A percentile compares a stretch with the other conserved stretches of the same genome.
Conservation (phyloP, 2,329 filamentous ascomycete genomes). For the Aspergillus sp. region DNA sequence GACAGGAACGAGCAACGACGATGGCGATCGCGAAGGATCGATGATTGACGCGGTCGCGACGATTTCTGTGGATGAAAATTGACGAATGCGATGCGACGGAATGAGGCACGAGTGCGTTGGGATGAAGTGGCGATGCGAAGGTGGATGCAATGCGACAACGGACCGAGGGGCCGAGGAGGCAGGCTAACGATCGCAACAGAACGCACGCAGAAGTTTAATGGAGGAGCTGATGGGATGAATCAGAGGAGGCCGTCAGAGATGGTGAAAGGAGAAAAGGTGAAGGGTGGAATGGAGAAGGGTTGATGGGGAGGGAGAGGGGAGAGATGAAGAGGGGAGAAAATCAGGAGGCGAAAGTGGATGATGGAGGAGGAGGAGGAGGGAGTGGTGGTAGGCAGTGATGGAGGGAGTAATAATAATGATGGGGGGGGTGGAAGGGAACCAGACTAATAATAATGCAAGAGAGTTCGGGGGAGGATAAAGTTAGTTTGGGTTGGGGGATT, state of each 20-base stretch:
- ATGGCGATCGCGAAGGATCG: background rate
- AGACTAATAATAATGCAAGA: background rate
- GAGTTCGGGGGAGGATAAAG: background rate
- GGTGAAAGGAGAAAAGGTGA: conserved; percentile 5
- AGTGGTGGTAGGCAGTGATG: conserved; percentile 4
- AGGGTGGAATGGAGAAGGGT: conserved; percentile 8
- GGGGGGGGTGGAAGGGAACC: background rate
- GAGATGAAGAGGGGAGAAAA: conserved; percentile 14
- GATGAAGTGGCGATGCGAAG: conserved; percentile 6
- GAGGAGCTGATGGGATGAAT: conserved; percentile 8
- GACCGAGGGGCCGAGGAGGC: conserved; percentile 16
- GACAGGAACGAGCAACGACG: background rate
- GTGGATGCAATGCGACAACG: conserved; percentile 18
- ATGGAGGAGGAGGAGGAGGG: too few species aligned
- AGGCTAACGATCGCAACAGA: too few species aligned
- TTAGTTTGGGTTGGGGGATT: background rate
- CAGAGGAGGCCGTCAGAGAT: conserved; percentile 4
- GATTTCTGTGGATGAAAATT: background rate
- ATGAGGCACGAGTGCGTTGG: conserved; percentile 6
- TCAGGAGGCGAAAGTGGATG: conserved; percentile 13
- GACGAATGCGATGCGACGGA: conserved; percentile 9
- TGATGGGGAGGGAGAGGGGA: conserved; percentile 8
- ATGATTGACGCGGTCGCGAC: background rate
- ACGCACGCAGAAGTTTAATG: background rate
- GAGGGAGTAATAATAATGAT: conserved; percentile 7